Conservation (phyloP, 768 basidiomycete species). For the Dentipellis fragilis region DNA sequence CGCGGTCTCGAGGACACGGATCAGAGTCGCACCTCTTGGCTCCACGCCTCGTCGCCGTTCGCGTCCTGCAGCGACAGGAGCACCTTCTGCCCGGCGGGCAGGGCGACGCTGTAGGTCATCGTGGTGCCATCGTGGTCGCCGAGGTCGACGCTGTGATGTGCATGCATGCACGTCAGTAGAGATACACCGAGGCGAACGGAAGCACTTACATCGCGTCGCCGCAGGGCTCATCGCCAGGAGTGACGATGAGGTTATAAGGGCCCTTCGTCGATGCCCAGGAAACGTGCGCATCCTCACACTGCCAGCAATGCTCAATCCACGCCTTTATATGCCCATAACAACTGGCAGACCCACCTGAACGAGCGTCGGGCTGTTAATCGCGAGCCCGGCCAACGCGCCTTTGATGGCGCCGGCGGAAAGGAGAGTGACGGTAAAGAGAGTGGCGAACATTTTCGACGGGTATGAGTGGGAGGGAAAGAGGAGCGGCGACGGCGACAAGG, state of each 20-base stretch:
- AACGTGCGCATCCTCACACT: conserved; percentile 46
- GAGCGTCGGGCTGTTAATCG: conserved; percentile 40
- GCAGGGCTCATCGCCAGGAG: conserved; percentile 43
- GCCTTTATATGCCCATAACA: no score
- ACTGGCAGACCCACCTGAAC: conserved; percentile 33
- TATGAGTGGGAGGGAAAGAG: conserved; percentile 11
- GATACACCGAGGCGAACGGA: background rate
- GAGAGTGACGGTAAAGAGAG: conserved; percentile 69
- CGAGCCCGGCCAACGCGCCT: conserved; percentile 43
- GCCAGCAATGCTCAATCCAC: background rate
- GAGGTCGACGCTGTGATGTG: conserved; percentile 44
- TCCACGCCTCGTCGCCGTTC: conserved; percentile 56
- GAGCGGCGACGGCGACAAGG: conserved; percentile 16
- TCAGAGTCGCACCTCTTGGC: conserved; percentile 35
- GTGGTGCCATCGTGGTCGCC: conserved; percentile 35
- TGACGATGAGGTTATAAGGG: conserved; percentile 55
- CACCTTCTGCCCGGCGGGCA: conserved; percentile 40
- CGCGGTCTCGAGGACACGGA: background rate
- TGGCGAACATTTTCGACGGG: conserved; percentile 55
- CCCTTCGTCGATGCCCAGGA: conserved; percentile 37
- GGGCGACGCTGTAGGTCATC: conserved; percentile 32
- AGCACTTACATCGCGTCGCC: conserved; percentile 47
- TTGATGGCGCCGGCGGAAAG: conserved; percentile 44
- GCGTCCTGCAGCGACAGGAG: conserved; percentile 45
- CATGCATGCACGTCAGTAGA: background rate